Evolutionary conservation across 805 yeast species (phyloP).

Genomic region (Wickerhamomyces hampshirensis): DNA sequence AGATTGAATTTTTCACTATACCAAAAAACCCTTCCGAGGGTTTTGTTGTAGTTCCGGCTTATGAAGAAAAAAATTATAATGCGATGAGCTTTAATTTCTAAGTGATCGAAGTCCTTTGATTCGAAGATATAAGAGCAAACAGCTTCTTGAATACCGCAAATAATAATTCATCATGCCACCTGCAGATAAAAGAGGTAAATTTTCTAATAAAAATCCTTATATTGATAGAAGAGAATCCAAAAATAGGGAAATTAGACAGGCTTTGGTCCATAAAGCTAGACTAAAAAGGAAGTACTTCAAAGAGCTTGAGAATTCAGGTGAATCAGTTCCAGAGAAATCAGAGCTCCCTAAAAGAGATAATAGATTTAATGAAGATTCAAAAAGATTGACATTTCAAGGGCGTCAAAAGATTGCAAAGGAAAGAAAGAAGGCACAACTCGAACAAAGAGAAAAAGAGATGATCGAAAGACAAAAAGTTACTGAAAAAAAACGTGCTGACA

Average conservation of each 20-base stretch:
- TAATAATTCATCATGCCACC: conserved; percentile 7
- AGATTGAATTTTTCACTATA: neutral
- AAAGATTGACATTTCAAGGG: conserved; percentile 29
- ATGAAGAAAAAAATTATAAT: neutral
- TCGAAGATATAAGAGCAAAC: no score
- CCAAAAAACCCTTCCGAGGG: no score
- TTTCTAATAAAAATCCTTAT: conserved; percentile 20
- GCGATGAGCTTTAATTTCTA: neutral
- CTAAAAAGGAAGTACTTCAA: conserved; percentile 79
- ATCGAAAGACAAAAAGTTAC: conserved; percentile 32
- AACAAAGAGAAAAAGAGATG: conserved; percentile 35
- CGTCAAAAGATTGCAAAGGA: conserved; percentile 32
- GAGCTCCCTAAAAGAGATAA: conserved; percentile 16
- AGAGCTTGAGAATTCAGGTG: conserved; percentile 68
- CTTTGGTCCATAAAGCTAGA: conserved; percentile 75
- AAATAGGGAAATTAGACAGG: conserved; percentile 65
- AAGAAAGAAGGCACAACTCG: conserved; percentile 28
- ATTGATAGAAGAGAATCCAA: conserved; percentile 22
- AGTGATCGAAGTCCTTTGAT: no score
- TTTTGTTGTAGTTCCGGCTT: neutral
- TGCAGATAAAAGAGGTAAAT: conserved; percentile 6
- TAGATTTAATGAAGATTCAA: conserved; percentile 8
- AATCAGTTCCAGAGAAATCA: conserved; percentile 41
- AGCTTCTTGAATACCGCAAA: no score
- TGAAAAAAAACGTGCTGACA: conserved; percentile 35